A percentile compares a stretch with the other conserved stretches of the same genome.
Conservation (phyloP, 306 rosid species). For the Lathyrus sativus region DNA sequence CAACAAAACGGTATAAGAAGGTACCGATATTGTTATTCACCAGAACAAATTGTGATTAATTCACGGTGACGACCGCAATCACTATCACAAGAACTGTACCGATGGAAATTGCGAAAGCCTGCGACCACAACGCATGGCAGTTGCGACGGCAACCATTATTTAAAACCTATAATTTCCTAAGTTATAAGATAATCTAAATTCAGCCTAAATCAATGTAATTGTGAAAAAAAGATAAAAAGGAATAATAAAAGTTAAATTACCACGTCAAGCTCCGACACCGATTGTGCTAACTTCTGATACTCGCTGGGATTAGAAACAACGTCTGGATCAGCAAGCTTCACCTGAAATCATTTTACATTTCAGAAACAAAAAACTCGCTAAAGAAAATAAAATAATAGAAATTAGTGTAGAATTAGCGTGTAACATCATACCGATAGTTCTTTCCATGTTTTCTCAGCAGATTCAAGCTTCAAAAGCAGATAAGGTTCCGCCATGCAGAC, state of each 20-base stretch:
- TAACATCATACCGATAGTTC: constrained; percentile 71
- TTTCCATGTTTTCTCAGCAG: constrained; percentile 95
- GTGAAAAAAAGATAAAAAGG: constrained; percentile 7
- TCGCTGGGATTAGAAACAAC: constrained; percentile 77
- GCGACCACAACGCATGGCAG: too few relatives aligned
- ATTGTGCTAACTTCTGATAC: constrained; percentile 95
- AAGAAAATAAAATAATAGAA: background rate
- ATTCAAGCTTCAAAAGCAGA: constrained; percentile 80
- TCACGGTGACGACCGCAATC: too few relatives aligned
- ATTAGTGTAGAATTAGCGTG: background rate
- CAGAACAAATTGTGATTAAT: too few relatives aligned
- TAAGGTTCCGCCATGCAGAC: constrained; percentile 97
- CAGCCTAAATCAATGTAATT: background rate
- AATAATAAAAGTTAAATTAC: constrained; percentile 42
- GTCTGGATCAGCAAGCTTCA: constrained; percentile 94
- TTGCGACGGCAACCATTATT: too few relatives aligned
- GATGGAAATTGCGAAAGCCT: too few relatives aligned
- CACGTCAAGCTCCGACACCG: constrained; percentile 84
- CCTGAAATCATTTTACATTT: constrained; percentile 43
- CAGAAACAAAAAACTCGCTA: background rate
- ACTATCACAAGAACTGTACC: too few relatives aligned
- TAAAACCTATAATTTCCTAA: background rate
- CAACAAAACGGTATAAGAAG: too few relatives aligned
- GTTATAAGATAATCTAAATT: background rate
- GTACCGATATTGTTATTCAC: too few relatives aligned